Conservation (phyloP, 495 filamentous ascomycete genomes). For the Daldinia caldariorum region DNA sequence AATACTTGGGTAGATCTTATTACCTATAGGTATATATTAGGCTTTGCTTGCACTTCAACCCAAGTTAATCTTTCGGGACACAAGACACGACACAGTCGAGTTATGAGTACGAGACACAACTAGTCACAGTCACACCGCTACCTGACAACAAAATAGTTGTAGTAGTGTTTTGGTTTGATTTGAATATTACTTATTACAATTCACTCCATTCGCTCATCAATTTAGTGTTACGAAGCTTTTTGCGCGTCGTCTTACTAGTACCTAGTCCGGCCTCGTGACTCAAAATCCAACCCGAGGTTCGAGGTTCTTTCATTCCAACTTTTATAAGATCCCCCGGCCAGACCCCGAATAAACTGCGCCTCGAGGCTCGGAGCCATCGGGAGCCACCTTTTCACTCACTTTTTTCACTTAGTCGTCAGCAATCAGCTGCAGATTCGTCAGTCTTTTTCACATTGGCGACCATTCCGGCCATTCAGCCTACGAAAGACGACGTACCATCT, state of each 20-base stretch:
- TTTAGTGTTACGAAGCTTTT: conserved; percentile 32
- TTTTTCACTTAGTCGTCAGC: conserved; percentile 34
- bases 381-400: conserved; percentile 30
- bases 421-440: conserved; percentile 36
- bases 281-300: not conserved
- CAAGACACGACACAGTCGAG: conserved; percentile 34
- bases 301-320: conserved; percentile 15
- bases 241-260: conserved; percentile 28
- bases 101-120: conserved; percentile 28
- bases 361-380: conserved; percentile 40
- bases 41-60: conserved; percentile 23
- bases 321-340: conserved; percentile 32
- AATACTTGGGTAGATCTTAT: conserved; percentile 39
- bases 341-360: conserved; percentile 33
- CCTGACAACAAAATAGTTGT: conserved; percentile 24
- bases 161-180: conserved; percentile 23
- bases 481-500: conserved; percentile 23
- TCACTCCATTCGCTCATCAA: no score
- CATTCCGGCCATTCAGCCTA: conserved; percentile 35
- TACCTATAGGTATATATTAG: conserved; percentile 42
- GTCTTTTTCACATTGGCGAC: conserved; percentile 31
- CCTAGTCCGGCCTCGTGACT: conserved; percentile 31
- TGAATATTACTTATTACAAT: conserved; percentile 18
- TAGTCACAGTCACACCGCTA: conserved; percentile 40
- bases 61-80: conserved; percentile 23